Base-by-base conservation (phyloP, 306 rosid genomes). In the Boehmeria nivea region DNA sequence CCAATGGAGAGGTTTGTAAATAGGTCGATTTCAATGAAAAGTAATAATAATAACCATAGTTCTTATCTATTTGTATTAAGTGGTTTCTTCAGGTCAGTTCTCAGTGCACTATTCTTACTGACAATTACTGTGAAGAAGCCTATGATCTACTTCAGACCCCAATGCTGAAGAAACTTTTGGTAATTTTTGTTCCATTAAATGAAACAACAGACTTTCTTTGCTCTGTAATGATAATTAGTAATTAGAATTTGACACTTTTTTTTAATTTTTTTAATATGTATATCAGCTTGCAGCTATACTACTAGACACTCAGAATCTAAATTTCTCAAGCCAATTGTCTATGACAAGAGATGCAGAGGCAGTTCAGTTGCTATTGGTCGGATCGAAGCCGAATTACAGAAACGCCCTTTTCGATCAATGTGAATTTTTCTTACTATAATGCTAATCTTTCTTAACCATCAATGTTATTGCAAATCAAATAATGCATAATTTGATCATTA, bases 261-360 rank as follows among this genome's bases (percentile, higher is more conserved):
- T 31, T 31, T 31, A 31, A 31, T 31, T 4, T 31, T 31, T 0
- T 4, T 31, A n/a, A 10, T 31, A 65, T 51, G 21, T 57, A 26
- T 59, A 66, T 66, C 75, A 90, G 97, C 88, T 86, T 48, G 87
- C 94, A 57, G 97, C 84, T 67, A 83, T 89, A 57, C 78, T 89
- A 49, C 64, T 86, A 61, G 97, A 86, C 83, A 83, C 95, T 11
- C 81, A 72, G 65, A 84, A 90, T 68, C 62, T 90, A 25, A 80
- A 76, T 34, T 64, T 76, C 6, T 81, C 75, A 14, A 43, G 76
- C 48, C 71, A 81, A 48, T 28, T 65, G 47, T 74, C 83, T 1
- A 76, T 76, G 94, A 81, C 95, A 49, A 90, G 97, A 76, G 97
- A 90, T 60, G 77, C 94, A 23, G 95, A 90, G 69, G 95, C 95